Base-by-base conservation (phyloP, 768 basidiomycete species). In the Lactifluus pinguis region DNA sequence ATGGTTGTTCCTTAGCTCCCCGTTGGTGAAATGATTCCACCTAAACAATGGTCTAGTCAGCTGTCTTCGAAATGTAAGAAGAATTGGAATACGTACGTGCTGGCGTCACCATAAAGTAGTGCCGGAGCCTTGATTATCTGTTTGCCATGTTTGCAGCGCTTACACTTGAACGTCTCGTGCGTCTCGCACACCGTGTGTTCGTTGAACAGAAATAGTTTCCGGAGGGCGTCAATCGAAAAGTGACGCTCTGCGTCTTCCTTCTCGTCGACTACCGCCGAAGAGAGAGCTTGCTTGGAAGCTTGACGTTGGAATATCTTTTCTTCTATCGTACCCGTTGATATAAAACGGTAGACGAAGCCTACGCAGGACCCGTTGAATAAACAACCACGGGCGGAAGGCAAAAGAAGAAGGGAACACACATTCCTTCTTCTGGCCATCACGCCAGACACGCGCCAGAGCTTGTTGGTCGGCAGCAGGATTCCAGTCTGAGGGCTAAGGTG, bases 271-370 rank as follows among this genome's bases (percentile, higher is more conserved):
- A 98, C 94, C n/a, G 93, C 93, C 1, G 94, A 94, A 0, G 97
- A 98, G 11, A 98, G 82, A 2, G 95, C 92, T 72, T 95, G 93
- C 72, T 99, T 99, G 66, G 86, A 89, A 14, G 89, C 93, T 74
- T 99, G 97, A 49, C 97, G 80, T 72, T 99, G 97, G 73, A 98
- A 98, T 65, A 98, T 97, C 78, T 98, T 98, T 75, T 98, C 95
- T 73, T 98, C 95, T 62, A 98, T 97, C 1, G 95, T 97, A 2
- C 95, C 95, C 0, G 94, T 93, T 5, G 92, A 88, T 66, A 98
- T 95, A 74, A 98, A 99, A 25, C 95, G 91, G 72, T 98, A 99
- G 4, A 98, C 95, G 67, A 99, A 99, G 69, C 93, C 92, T 95
- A 53, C 4, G 25, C 15, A 45, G 15, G 47, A 21, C 14, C 53